Conservation (phyloP, 257 asterid genomes). For the Phtheirospermum japonicum region DNA sequence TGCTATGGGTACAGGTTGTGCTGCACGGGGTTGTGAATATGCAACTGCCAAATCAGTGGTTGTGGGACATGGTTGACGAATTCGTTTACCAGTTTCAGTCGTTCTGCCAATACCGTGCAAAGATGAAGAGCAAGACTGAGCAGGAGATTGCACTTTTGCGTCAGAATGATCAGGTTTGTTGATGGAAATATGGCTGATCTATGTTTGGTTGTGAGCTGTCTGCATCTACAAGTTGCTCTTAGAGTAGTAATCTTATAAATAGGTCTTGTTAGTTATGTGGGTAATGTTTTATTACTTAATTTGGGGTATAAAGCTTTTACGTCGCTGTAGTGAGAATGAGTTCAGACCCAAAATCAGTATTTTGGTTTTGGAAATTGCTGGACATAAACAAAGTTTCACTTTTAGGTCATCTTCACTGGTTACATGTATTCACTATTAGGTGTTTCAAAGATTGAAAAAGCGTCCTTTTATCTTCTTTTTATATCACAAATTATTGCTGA, state of each 20-base stretch:
- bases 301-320: not conserved
- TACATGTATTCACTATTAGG: too few species aligned
- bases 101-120: slow-evolving; percentile 94
- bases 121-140: slow-evolving; percentile 88
- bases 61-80: slow-evolving; percentile 99
- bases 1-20: slow-evolving; percentile 54
- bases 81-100: slow-evolving; percentile 96
- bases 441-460: too few species aligned
- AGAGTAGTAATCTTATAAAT: not conserved
- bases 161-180: slow-evolving; percentile 67
- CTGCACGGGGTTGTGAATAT: slow-evolving; percentile 90
- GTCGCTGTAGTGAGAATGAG: not conserved
- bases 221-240: not conserved
- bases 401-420: too few species aligned
- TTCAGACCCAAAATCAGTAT: not conserved
- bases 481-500: not conserved
- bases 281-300: not conserved
- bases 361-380: slow-evolving; percentile 1
- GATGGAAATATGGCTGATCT: not conserved
- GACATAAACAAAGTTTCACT: not conserved
- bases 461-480: not conserved
- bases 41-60: slow-evolving; percentile 99
- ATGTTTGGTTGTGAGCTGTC: not conserved
- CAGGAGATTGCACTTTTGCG: slow-evolving; percentile 79
- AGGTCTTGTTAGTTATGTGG: not conserved